Evolutionary conservation across 768 basidiomycete genomes (phyloP), one percentile per base, ranked within the genome.

Genomic region (Naganishia kalamii): DNA sequence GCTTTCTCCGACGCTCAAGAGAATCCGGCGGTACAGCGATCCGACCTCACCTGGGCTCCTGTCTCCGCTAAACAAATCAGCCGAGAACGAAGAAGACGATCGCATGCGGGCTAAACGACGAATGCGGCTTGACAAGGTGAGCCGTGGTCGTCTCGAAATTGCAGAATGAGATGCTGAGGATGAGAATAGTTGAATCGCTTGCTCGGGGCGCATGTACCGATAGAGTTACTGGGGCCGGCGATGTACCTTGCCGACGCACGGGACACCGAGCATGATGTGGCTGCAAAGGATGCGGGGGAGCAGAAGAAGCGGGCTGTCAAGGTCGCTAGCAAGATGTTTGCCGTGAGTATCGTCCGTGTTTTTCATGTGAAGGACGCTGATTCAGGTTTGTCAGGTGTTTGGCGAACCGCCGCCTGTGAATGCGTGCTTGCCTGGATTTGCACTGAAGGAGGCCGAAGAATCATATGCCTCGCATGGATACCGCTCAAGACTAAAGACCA

Each of bases 251-350:
- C 12, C 21, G 13, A n/a, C 27, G 1, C n/a, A 12, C 21, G 21
- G 6, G 11, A 21, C 23, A 15, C 4, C 4, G 35, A 44, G 19
- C 59, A 23, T 21, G 44, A 19, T 19, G 27, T 3, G 10, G 19
- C 27, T 10, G 29, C 33, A 29, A 27, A 6, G 15, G 60, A 61
- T 7, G 19, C 41, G 12, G 21, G 1, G 12, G 60, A 17, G 4
- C 29, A 47, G 27, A 61, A 61, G 27, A 61, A 30, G 27, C 44
- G 60, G n/a, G 60, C 60, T 12, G 60, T 61, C 27, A 61, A 61
- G 29, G 60, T 61, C 27, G 40, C 60, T 30, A 61, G 47, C 33
- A 61, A 61, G 44, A 61, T 61, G 60, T 61, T 27, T 19, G 29
- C 23, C 19, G 60, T 47, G 29, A 40, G 60, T 32, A 13, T 7